These are phyloP conservation scores for Sugiyamaella qingdaonensis DNA, from an alignment of 805 yeast species.

Conservation along the genomic window DNA sequence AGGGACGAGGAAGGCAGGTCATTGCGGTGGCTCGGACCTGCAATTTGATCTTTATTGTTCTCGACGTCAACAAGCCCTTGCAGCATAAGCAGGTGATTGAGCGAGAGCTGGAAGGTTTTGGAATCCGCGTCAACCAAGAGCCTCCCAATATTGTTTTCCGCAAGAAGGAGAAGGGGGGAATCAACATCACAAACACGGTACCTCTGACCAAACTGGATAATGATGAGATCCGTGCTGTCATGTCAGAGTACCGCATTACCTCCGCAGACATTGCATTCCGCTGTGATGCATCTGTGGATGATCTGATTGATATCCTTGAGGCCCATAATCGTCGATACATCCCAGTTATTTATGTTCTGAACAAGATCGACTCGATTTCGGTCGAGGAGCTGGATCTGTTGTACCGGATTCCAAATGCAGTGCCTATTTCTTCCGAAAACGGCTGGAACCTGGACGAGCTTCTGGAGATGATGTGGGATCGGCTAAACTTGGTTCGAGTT, in stretches of 20 bases:
- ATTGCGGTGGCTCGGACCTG: constrained; percentile 99
- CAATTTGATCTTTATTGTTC: constrained; percentile 83
- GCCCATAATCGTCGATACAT: constrained; percentile 86
- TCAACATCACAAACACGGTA: constrained; percentile 88
- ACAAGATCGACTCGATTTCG: constrained; percentile 93
- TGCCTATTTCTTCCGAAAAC: constrained; percentile 91
- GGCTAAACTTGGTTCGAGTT: constrained; percentile 84
- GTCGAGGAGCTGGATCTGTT: constrained; percentile 87
- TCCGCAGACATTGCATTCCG: constrained; percentile 95
- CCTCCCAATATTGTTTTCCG: constrained; percentile 92
- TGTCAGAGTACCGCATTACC: constrained; percentile 91
- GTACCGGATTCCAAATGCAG: constrained; percentile 92
- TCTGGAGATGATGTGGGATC: constrained; percentile 92
- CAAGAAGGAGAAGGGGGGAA: constrained; percentile 94
- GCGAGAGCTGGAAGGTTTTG: constrained; percentile 94
- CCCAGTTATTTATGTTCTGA: constrained; percentile 91
- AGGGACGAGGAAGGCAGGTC: constrained; percentile 97
- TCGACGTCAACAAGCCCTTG: constrained; percentile 94
- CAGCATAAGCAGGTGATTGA: constrained; percentile 93
- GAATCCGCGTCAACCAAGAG: constrained; percentile 84
- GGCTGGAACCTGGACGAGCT: constrained; percentile 98
- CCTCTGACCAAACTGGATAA: constrained; percentile 87
- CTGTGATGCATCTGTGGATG: constrained; percentile 97
- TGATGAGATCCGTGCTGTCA: constrained; percentile 93
- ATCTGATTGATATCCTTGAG: constrained; percentile 89